phyloP scores from a whole-genome alignment of 1,284 basidiomycete genomes.

The Leccinum pachyderme region DNA sequence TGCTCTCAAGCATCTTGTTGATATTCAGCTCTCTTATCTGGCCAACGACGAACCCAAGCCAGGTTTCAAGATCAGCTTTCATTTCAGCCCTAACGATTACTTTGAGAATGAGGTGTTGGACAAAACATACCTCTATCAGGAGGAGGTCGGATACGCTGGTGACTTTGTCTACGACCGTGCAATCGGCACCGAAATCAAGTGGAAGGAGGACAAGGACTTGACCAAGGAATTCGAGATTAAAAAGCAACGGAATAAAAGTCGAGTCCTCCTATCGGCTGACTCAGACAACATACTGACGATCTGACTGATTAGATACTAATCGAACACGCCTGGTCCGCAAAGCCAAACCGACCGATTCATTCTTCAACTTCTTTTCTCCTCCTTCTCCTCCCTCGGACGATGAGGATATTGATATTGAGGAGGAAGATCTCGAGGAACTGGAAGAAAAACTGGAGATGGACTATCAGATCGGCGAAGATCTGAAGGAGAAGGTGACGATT shows the following conservation, averaged over 20 bases:
- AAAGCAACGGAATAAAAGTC: constrained; percentile 99
- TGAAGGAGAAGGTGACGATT: constrained; percentile 84
- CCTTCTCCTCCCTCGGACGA: constrained; percentile 73
- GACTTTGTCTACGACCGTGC: constrained; percentile 96
- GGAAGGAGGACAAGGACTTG: constrained; percentile 98
- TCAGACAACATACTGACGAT: constrained; percentile 5
- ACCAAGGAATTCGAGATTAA: constrained; percentile 98
- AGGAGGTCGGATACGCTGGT: constrained; percentile 90
- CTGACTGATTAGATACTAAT: constrained; percentile 72
- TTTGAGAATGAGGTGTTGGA: constrained; percentile 84
- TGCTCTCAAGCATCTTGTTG: constrained; percentile 65
- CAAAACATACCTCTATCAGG: constrained; percentile 96
- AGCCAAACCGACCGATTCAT: constrained; percentile 84
- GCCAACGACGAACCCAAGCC: constrained; percentile 58
- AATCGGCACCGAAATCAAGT: constrained; percentile 87
- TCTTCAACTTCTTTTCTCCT: constrained; percentile 97
- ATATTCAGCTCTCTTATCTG: constrained; percentile 73
- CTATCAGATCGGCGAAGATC: constrained; percentile 97
- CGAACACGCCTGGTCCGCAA: constrained; percentile 91
- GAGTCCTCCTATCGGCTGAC: constrained; percentile 24
- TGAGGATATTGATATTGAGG: constrained; percentile 78
- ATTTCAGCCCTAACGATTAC: constrained; percentile 82
- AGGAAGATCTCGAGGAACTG: constrained; percentile 86
- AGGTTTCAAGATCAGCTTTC: constrained; percentile 90
- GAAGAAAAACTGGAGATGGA: constrained; percentile 95